Percentiles rank a stretch among this genome's conserved stretches.
phyloP scores from a whole-genome alignment of 352 stramenopile species.

The Phytophthora tubulina region DNA sequence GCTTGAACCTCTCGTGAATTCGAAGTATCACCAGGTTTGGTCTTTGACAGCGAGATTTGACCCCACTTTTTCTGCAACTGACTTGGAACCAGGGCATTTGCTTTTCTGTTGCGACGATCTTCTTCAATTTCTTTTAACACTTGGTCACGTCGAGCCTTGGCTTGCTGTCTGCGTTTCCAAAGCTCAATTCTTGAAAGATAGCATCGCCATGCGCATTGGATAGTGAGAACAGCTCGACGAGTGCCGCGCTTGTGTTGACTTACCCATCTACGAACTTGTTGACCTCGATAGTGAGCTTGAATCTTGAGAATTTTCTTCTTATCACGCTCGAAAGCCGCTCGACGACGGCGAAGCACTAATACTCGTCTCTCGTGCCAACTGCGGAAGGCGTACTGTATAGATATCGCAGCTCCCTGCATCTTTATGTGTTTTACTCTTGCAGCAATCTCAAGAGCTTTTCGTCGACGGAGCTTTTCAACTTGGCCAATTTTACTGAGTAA shows the following conservation, averaged over 20 bases:
- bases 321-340: slow-evolving; percentile 71
- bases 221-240: slow-evolving; percentile 31
- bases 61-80: slow-evolving; percentile 44
- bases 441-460: slow-evolving; percentile 19
- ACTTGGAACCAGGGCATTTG: slow-evolving; percentile 22
- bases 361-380: slow-evolving; percentile 51
- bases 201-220: slow-evolving; percentile 69
- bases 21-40: slow-evolving; percentile 7
- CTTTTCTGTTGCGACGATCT: slow-evolving; percentile 28
- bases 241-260: slow-evolving; percentile 38
- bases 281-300: slow-evolving; percentile 62
- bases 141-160: slow-evolving; percentile 28
- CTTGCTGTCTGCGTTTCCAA: slow-evolving; percentile 1
- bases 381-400: slow-evolving; percentile 56
- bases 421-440: slow-evolving; percentile 15
- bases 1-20: slow-evolving; percentile 38
- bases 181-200: slow-evolving; percentile 40
- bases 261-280: slow-evolving; percentile 43
- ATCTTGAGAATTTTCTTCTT: slow-evolving; percentile 64
- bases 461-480: slow-evolving; percentile 30
- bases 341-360: slow-evolving; percentile 47
- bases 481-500: slow-evolving; percentile 55
- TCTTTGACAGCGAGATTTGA: slow-evolving; percentile 27
- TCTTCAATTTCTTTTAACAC: slow-evolving; percentile 38
- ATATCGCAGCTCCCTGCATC: slow-evolving; percentile 52